Base-by-base conservation (phyloP, 164 flowering plant genomes). In the Annona cherimola region DNA sequence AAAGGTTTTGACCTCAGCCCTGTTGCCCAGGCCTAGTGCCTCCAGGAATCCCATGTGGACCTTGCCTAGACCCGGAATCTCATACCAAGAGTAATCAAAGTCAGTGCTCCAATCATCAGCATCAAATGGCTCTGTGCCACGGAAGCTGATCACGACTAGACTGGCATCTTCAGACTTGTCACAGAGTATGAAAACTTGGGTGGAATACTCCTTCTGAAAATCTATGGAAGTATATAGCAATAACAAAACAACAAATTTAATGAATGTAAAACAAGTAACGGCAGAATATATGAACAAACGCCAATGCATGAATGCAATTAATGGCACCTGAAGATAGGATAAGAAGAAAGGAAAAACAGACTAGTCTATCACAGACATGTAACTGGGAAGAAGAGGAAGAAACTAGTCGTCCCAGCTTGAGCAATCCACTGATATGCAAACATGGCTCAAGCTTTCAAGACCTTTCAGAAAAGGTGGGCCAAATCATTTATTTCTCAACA, bases 1-100 rank as follows among this genome's bases (percentile, higher is more conserved):
- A 74, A 93, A 92, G 70, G 88, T 83, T 71, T 80, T n/a, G 41
- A 83, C 71, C 18, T 90, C 63, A 1, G 62, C 67, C 79, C 95
- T 85, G 79, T 77, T 87, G 11, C 95, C 96, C 78, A 92, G 77
- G 50, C 95, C 95, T 2, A 90, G 73, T 16, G 96, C 93, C 76
- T 87, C 84, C 82, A 89, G 79, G 64, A 88, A 90, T 0, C 96
- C 93, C 3, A 81, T 78, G 66, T 90, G 96, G 59, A 86, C 75
- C 43, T 73, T 88, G 26, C 96, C 96, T 35, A 84, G 54, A 2
- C 75, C 78, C 2, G 78, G 81, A 14, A 87, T 66, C 16, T 84
- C 86, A 39, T 83, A 85, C 95, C 95, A 90, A 5, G 92, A 88
- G 64, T 86, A 41, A 66, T 90, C 90, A 57, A 85, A 59, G 68